phyloP scores from a whole-genome alignment of 441 rosid genomes.

The Jatropha podagrica region DNA sequence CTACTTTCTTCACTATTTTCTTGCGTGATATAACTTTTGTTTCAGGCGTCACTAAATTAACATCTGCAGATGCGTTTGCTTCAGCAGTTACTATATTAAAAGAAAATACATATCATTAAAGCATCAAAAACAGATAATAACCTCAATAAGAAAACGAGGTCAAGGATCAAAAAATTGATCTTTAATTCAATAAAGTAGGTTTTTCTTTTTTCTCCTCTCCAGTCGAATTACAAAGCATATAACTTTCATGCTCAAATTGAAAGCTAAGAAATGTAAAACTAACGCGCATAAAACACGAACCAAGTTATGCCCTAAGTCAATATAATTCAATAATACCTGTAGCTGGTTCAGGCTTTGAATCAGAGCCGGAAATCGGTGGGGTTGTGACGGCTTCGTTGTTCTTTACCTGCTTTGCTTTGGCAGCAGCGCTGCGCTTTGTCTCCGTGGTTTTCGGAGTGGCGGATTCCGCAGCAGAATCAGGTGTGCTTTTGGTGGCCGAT shows the following conservation, averaged over 20 bases:
- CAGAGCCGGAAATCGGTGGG: constrained; percentile 20
- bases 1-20: constrained; percentile 29
- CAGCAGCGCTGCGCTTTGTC: constrained; percentile 25
- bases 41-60: constrained; percentile 27
- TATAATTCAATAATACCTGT: constrained; percentile 28
- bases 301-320: background rate
- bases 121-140: background rate
- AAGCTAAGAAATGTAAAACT: background rate
- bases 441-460: constrained; percentile 23
- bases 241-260: background rate
- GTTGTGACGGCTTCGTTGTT: constrained; percentile 24
- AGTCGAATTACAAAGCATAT: background rate
- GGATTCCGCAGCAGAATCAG: constrained; percentile 22
- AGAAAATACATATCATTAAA: background rate
- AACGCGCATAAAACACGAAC: background rate
- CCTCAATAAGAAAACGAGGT: background rate
- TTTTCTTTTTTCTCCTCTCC: background rate
- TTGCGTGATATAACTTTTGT: constrained; percentile 29
- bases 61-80: constrained; percentile 23
- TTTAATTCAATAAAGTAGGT: background rate
- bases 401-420: constrained; percentile 30
- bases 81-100: constrained; percentile 29
- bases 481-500: constrained; percentile 20
- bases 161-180: background rate
- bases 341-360: constrained; percentile 28